These are phyloP conservation scores for Fusarium fracticaudum DNA, from an alignment of 2,329 filamentous ascomycete species.

Conservation along the genomic window DNA sequence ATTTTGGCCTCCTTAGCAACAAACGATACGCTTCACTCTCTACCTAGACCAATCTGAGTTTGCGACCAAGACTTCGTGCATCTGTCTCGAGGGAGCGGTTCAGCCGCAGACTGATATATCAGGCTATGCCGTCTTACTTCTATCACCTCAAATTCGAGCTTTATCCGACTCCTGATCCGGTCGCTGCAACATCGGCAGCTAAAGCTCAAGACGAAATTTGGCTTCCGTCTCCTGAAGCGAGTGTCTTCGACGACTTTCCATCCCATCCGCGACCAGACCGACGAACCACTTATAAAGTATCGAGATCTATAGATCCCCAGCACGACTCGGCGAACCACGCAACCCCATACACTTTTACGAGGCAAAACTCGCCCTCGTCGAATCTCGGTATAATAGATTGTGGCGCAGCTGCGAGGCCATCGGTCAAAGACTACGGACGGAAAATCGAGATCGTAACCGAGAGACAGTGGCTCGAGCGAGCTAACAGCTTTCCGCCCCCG, in stretches of 20 bases:
- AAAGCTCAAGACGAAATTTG: conserved; percentile 51
- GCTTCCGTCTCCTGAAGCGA: conserved; percentile 58
- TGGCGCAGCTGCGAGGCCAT: conserved; percentile 52
- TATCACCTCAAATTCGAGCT: conserved; percentile 75
- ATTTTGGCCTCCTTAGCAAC: conserved; percentile 38
- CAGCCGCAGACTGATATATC: not conserved
- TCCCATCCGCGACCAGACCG: conserved; percentile 53
- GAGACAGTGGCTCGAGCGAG: conserved; percentile 53
- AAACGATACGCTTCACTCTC: not conserved
- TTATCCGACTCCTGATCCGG: conserved; percentile 59
- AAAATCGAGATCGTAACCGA: conserved; percentile 53
- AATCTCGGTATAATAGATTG: conserved; percentile 59
- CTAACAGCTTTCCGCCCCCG: conserved; percentile 55
- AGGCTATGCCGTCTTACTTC: conserved; percentile 68
- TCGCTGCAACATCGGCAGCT: conserved; percentile 17
- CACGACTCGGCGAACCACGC: not conserved
- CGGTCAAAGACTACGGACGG: conserved; percentile 41
- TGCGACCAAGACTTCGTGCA: not conserved
- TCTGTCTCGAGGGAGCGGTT: not conserved
- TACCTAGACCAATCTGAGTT: not conserved
- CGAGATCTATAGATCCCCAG: conserved; percentile 3
- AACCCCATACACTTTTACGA: not conserved
- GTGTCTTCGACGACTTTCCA: conserved; percentile 66
- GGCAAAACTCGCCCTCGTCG: conserved; percentile 19
- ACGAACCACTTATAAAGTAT: conserved; percentile 26